These are phyloP conservation scores for Chiua sp. DNA, from an alignment of 1,284 basidiomycete species.

Conservation along the genomic window DNA sequence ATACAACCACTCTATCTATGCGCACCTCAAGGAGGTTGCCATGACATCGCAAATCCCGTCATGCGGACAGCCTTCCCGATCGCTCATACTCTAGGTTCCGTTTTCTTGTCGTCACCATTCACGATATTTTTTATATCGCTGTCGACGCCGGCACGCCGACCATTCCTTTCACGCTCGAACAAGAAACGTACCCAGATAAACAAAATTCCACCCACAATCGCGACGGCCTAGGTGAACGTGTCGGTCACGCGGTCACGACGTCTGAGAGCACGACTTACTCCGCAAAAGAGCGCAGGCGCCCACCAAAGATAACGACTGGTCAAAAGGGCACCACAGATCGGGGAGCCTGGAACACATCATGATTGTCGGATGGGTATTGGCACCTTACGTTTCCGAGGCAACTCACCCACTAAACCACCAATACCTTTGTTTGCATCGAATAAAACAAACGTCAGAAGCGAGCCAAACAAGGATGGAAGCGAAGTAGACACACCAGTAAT, in stretches of 20 bases:
- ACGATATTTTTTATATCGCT: too few species aligned
- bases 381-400: too few species aligned
- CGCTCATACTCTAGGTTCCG: too few species aligned
- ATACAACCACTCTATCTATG: too few species aligned
- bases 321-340: slow-evolving; percentile 37
- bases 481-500: slow-evolving; percentile 22
- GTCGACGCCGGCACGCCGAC: too few species aligned
- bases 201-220: slow-evolving; percentile 7
- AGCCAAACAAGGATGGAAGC: neutral
- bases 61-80: too few species aligned
- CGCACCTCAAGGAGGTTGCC: too few species aligned
- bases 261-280: slow-evolving; percentile 18
- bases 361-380: too few species aligned
- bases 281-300: slow-evolving; percentile 34
- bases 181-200: slow-evolving; percentile 19
- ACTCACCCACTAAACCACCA: slow-evolving; percentile 32
- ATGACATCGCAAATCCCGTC: too few species aligned
- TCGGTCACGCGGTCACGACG: neutral
- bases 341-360: slow-evolving; percentile 24
- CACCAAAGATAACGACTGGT: slow-evolving; percentile 35
- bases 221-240: slow-evolving; percentile 9
- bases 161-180: neutral
- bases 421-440: slow-evolving; percentile 20
- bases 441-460: neutral
- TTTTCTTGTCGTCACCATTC: too few species aligned